Evolutionary conservation across 352 stramenopile genomes (phyloP), one percentile per base, ranked within the genome.

Genomic region (Plasmopara viticola): DNA sequence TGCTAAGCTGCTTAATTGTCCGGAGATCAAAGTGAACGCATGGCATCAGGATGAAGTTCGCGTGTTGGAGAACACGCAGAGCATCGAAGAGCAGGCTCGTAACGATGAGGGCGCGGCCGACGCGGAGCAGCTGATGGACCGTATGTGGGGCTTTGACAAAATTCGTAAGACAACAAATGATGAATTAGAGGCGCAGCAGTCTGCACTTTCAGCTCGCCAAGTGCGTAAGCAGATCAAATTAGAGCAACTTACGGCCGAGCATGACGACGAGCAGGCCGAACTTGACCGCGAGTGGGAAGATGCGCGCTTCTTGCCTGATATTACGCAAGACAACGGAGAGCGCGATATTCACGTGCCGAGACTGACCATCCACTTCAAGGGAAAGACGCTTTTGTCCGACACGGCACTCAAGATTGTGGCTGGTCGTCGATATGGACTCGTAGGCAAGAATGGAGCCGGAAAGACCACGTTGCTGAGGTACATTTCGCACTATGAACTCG

Each of bases 391-490:
- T 50, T 70, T 97, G 31, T 76, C 71, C 20, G 78, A 92, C 58
- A 93, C 87, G 49, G 56, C 86, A 50, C 74, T 97, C 30, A 94
- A 94, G 70, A 79, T 97, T 48, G 69, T 90, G 18, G 61, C 72
- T 17, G 87, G 86, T 14, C 74, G 82, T 9, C 78, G 86, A 6
- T 96, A 98, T 62, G 92, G 94, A 55, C 78, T 98, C 17, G 90
- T 98, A 35, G 95, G 95, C 40, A 97, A 97, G 68, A 92, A 95
- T 60, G 81, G 82, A 29, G 73, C 73, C 4, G 90, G 91, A 13
- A 98, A 98, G 64, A 98, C 95, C 39, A 99, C 96, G 18, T 67
- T 99, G 29, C 66, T 99, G 25, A 87, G 95, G 44, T 93, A 88
- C 55, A 98, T 99, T 62, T 96, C 95, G 30, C 86, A 93, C 59